Base-by-base conservation (phyloP, 2,329 filamentous ascomycete genomes). In the Penicillium sp. region DNA sequence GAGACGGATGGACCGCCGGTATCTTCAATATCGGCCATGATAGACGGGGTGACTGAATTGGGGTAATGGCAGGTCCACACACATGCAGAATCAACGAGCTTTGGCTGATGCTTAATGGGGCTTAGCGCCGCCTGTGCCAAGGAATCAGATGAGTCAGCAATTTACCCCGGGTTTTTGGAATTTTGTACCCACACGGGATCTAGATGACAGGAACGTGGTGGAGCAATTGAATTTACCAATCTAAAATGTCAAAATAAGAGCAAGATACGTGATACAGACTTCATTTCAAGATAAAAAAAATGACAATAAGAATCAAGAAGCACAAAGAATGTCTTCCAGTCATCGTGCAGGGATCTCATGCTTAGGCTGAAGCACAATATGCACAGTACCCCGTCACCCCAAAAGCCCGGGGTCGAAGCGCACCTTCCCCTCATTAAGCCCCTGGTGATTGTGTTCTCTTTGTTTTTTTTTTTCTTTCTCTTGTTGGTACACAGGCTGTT, bases 21-120 rank as follows among this genome's bases (percentile, higher is more conserved):
- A 70, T 91, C 89, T 70, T 89, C 90, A 60, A 81, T 83, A 75
- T 96, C 92, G 66, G 92, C 89, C 92, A 97, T 97, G 43, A 19
- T 43, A 48, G 34, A 41, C 41, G 47, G 47, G 32, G 43, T 26
- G 49, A 41, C 42, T 52, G 43, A 45, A 54, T 44, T 54, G 39
- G 30, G 16, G 47, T 43, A 54, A 51, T 40, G 43, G 26, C 14
- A 42, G 51, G 51, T 44, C 55, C 47, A 54, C 55, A 50, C 55
- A 50, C 41, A 41, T 38, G 55, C 49, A 57, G 53, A 61, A 59
- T 63, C 58, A 53, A 57, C 57, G 62, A 62, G 60, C 60, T 65
- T 52, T 56, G 58, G 38, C 43, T 40, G 50, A 26, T 55, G 4
- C 60, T 56, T 26, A 19, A 58, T 60, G 1, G 3, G 57, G 61